Evolutionary conservation across 2,329 filamentous ascomycete species (phyloP).

Genomic region (Cercospora zeae-maydis): DNA sequence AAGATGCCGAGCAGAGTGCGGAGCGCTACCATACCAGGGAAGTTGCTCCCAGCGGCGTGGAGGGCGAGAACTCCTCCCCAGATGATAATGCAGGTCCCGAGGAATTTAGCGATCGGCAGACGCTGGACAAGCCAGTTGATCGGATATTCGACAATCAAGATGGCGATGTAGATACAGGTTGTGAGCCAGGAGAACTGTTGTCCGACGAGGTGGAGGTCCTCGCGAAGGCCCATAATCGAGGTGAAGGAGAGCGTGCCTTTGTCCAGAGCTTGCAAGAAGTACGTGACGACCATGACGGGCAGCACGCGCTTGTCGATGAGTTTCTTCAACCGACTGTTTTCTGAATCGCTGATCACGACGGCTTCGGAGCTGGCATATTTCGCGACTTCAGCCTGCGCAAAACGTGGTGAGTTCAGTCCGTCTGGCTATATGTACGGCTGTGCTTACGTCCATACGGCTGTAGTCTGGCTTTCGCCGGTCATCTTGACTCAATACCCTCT

Average conservation of each 20-base stretch:
- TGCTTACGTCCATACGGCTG: constrained; percentile 54
- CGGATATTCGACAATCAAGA: constrained; percentile 68
- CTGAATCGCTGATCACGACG: constrained; percentile 57
- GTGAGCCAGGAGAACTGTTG: constrained; percentile 66
- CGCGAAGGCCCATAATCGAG: constrained; percentile 59
- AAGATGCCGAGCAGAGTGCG: constrained; percentile 68
- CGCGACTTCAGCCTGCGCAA: constrained; percentile 57
- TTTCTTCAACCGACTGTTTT: constrained; percentile 58
- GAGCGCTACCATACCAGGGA: constrained; percentile 56
- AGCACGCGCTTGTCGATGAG: constrained; percentile 67
- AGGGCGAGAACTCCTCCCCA: constrained; percentile 61
- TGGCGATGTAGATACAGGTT: constrained; percentile 70
- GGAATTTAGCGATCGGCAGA: constrained; percentile 59
- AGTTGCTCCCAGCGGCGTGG: constrained; percentile 60
- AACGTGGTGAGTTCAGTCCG: not conserved
- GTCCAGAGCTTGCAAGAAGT: constrained; percentile 68
- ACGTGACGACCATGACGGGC: constrained; percentile 67
- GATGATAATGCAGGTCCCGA: constrained; percentile 59
- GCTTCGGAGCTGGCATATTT: constrained; percentile 59
- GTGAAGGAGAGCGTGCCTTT: constrained; percentile 63
- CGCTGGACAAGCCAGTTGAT: constrained; percentile 62
- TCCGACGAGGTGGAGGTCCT: constrained; percentile 44
- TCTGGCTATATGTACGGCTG: not conserved
- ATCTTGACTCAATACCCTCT: constrained; percentile 47
- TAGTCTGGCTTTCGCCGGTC: constrained; percentile 54